These are phyloP conservation scores for Tremellales sp. DNA, from an alignment of 1,284 basidiomycete species.

Conservation along the genomic window DNA sequence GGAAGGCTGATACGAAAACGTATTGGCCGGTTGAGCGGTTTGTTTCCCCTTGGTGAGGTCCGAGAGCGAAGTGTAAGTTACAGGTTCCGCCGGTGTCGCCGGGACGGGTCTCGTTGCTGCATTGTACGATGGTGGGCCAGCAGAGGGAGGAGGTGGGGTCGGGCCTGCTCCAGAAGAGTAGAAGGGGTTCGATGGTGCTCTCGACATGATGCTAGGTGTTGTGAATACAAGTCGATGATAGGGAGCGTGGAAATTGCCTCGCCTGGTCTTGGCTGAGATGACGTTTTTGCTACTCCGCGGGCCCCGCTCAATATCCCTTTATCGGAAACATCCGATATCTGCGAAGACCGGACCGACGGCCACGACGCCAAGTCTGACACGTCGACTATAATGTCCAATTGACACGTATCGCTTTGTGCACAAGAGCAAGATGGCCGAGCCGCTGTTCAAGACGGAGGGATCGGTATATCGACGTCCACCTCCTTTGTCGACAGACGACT, in stretches of 20 bases:
- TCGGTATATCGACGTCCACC: neutral
- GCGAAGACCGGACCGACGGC: too few relatives aligned
- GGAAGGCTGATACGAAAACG: neutral
- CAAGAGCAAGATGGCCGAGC: too few relatives aligned
- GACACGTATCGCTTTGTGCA: too few relatives aligned
- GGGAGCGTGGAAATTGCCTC: too few relatives aligned
- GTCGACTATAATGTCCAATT: too few relatives aligned
- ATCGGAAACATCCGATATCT: too few relatives aligned
- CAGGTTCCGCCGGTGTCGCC: slow-evolving; percentile 1
- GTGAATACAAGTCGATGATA: neutral
- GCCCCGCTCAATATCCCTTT: too few relatives aligned
- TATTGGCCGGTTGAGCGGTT: neutral
- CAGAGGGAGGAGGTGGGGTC: neutral
- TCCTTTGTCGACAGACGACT: neutral
- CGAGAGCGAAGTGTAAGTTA: slow-evolving; percentile 9
- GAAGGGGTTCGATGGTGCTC: neutral
- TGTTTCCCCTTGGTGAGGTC: slow-evolving; percentile 8
- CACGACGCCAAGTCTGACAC: too few relatives aligned
- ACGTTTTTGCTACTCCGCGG: too few relatives aligned
- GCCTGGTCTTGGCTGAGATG: too few relatives aligned
- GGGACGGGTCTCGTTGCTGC: neutral
- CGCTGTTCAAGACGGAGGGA: neutral
- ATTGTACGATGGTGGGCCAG: neutral
- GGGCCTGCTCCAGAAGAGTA: neutral
- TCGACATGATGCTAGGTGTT: neutral